Base-by-base conservation (phyloP, 441 rosid genomes). In the Capsella rubella region DNA sequence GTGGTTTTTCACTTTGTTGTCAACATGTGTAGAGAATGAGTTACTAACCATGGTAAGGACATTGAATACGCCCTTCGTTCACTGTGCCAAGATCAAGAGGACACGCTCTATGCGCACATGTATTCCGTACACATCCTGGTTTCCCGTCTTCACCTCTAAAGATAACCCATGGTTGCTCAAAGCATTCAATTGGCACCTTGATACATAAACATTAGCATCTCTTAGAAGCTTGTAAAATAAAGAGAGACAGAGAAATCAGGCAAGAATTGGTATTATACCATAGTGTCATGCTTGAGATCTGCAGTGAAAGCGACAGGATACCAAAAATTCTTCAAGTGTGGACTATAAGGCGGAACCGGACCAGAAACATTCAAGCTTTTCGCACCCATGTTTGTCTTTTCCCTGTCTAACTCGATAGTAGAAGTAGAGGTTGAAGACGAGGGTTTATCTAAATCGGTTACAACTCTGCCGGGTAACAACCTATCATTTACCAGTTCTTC, bases 101-200 rank as follows among this genome's bases (percentile, higher is more conserved):
- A 69, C 99, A 95, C 2, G 99, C 97, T 82, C 97, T 88, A 80
- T 95, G 99, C 3, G 97, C 99, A 72, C 99, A 95, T 0, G 97
- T 89, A 83, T 95, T 92, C 80, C 78, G 87, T 64, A 95, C 93
- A 71, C 97, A 95, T 67, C 99, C 97, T 1, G 97, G 97, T 73
- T 80, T 92, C 56, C 97, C 97, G 54, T 90, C 93, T 80, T 89
- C 87, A 15, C 99, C 99, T 8, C 97, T 87, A 59, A 95, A 95
- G 75, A 92, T 54, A 58, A 95, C 99, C 97, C 99, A 95, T 45
- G 93, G 93, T 78, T 92, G 86, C 78, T 95, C 99, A 65, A 95
- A 95, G 81, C 99, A 95, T 43, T 95, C 94, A 72, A 95, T 83
- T 11, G 99, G 99, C 56, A 95, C 72, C 99, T 95, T 83, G 51